These are phyloP conservation scores for Backusella tarrabulga DNA, from an alignment of 192 early-diverging fungal species.

Conservation along the genomic window DNA sequence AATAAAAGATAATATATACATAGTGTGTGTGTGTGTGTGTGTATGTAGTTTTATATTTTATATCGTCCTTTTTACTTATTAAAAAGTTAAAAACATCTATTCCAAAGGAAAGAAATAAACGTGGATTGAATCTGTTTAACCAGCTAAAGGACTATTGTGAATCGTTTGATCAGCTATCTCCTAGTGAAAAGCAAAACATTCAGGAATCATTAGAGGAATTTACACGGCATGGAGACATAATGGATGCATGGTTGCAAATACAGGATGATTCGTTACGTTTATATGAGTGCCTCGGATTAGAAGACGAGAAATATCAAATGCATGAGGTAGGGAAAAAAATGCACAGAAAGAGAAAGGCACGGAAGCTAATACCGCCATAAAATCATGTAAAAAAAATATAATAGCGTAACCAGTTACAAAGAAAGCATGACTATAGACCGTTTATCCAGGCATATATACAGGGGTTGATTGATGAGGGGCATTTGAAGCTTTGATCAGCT, in stretches of 20 bases:
- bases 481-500: conserved; percentile 8
- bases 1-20: not conserved
- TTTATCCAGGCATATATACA: conserved; percentile 26
- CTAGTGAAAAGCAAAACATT: conserved; percentile 9
- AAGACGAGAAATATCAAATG: conserved; percentile 28
- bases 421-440: conserved; percentile 22
- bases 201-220: not conserved
- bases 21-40: not conserved
- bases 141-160: conserved; percentile 13
- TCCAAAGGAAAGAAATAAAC: conserved; percentile 23
- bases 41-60: not conserved
- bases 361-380: not conserved
- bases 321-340: conserved; percentile 18
- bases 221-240: conserved; percentile 6
- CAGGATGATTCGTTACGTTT: conserved; percentile 33
- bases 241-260: conserved; percentile 29
- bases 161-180: conserved; percentile 23
- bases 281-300: conserved; percentile 24
- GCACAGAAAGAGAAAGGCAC: not conserved
- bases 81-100: not conserved
- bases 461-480: conserved; percentile 12
- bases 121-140: conserved; percentile 2
- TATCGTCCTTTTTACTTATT: not conserved
- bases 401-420: conserved; percentile 8
- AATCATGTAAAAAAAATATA: not conserved